These are phyloP conservation scores for Talaromyces amestolkiae DNA, from an alignment of 2,329 filamentous ascomycete genomes.

Conservation along the genomic window DNA sequence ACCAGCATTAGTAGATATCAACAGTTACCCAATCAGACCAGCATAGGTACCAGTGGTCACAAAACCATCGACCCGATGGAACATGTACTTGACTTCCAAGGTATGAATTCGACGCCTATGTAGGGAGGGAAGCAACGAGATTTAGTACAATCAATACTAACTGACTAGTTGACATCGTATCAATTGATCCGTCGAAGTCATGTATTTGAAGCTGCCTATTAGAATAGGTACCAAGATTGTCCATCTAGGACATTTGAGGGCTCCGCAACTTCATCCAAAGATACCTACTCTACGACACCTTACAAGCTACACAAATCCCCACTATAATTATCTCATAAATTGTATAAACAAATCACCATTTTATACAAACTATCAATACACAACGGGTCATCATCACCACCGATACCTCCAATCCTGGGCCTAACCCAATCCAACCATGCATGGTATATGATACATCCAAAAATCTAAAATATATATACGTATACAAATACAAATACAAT, in stretches of 20 bases:
- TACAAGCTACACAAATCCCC: neutral
- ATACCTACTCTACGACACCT: too few relatives aligned
- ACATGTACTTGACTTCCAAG: too few relatives aligned
- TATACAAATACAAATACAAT: neutral
- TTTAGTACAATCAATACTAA: too few relatives aligned
- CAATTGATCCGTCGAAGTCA: too few relatives aligned
- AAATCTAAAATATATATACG: neutral
- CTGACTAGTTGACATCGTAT: too few relatives aligned
- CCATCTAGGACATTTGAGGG: neutral
- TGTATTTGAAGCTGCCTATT: neutral
- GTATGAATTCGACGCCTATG: too few relatives aligned
- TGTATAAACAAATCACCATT: neutral
- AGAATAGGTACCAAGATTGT: too few relatives aligned
- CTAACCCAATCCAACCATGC: neutral
- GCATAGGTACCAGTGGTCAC: too few relatives aligned
- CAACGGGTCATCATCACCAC: neutral
- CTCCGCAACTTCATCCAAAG: neutral
- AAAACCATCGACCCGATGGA: too few relatives aligned
- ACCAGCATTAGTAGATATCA: too few relatives aligned
- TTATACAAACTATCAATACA: neutral
- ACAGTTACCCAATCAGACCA: too few relatives aligned
- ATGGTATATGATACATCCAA: slow-evolving; percentile 1
- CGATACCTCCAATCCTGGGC: neutral
- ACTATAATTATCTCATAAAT: neutral
- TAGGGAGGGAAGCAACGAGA: too few relatives aligned